Conservation (phyloP, 495 filamentous ascomycete species). For the Aspergillus hancockii region DNA sequence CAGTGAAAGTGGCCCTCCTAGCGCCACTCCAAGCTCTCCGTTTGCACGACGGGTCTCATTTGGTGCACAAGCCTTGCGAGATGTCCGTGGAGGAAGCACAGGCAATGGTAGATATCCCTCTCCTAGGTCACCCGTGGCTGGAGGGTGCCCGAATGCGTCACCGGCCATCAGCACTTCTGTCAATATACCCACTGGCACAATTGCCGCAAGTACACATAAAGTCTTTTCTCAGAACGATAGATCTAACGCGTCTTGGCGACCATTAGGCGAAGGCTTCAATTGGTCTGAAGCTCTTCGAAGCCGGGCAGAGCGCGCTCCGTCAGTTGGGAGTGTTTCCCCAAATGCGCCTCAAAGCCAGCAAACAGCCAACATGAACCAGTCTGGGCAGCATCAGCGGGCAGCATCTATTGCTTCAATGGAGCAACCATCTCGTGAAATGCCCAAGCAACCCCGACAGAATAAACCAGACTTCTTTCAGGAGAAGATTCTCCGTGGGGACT, state of each 20-base stretch:
- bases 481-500: conserved; percentile 94
- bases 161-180: conserved; percentile 23
- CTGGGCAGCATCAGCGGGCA: conserved; percentile 48
- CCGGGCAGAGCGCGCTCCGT: conserved; percentile 80
- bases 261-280: conserved; percentile 85
- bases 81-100: conserved; percentile 56
- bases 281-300: conserved; percentile 92
- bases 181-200: conserved; percentile 27
- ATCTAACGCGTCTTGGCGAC: conserved; percentile 52
- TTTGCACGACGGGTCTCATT: conserved; percentile 89
- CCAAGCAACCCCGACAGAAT: conserved; percentile 62
- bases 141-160: conserved; percentile 26
- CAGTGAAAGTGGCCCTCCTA: conserved; percentile 53
- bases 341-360: conserved; percentile 32
- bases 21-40: conserved; percentile 62
- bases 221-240: conserved; percentile 40
- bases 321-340: conserved; percentile 47
- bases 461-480: conserved; percentile 93
- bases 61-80: conserved; percentile 81
- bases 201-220: conserved; percentile 43
- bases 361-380: conserved; percentile 26
- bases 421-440: conserved; percentile 67
- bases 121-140: conserved; percentile 28
- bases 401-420: conserved; percentile 71
- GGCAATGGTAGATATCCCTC: conserved; percentile 48